A percentile compares a stretch with the other conserved stretches of the same genome.
Evolutionary conservation across 1,139 yeast genomes (phyloP).

Genomic region (Sugiyamaella xylanicola): DNA sequence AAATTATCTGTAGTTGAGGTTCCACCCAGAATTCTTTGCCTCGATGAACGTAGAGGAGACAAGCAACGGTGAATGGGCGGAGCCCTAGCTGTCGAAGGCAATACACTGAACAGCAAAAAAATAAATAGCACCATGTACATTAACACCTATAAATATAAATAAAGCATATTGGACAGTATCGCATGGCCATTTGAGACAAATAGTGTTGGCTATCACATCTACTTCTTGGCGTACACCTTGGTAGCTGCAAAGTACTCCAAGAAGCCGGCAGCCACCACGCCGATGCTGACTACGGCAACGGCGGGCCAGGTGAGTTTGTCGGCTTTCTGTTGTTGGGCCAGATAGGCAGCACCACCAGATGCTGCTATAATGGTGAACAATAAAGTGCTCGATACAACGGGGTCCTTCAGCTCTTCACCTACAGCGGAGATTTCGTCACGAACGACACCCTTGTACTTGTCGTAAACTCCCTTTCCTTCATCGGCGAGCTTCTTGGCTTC

Average conservation of each 20-base stretch:
- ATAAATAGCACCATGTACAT: no score
- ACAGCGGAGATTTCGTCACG: constrained; percentile 26
- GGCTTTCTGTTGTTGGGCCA: constrained; percentile 36
- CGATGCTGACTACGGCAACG: constrained; percentile 35
- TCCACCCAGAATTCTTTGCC: no score
- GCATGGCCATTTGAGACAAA: no score
- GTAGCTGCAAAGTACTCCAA: constrained; percentile 40
- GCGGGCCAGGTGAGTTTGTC: constrained; percentile 35
- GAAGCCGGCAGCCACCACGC: constrained; percentile 35
- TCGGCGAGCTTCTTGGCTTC: constrained; percentile 19
- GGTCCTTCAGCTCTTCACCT: constrained; percentile 37
- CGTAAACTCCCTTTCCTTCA: constrained; percentile 14
- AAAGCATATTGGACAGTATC: no score
- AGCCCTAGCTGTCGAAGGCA: background rate
- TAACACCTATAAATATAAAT: no score
- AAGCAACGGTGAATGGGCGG: no score
- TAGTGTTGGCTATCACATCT: no score
- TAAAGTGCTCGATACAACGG: constrained; percentile 38
- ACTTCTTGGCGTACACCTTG: constrained; percentile 18
- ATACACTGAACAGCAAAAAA: no score
- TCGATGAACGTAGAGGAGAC: no score
- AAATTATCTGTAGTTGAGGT: no score
- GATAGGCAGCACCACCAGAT: constrained; percentile 37
- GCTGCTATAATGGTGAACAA: constrained; percentile 36
- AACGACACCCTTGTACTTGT: constrained; percentile 22